Conservation (phyloP, 1,284 basidiomycete species). For the Cryptococcus sp. region DNA sequence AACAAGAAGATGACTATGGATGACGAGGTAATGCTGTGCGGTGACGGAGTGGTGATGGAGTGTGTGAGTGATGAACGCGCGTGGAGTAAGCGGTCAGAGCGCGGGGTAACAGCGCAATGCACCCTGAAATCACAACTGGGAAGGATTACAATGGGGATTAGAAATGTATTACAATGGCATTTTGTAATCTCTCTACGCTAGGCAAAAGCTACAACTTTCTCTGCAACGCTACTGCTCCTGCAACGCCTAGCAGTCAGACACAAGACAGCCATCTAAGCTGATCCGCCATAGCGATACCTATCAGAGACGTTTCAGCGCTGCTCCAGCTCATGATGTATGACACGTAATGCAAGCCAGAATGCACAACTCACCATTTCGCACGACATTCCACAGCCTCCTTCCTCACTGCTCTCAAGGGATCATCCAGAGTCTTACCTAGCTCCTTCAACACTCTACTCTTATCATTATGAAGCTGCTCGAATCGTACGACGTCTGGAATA, state of each 20-base stretch:
- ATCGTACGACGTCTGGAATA: constrained; percentile 73
- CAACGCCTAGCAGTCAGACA: too few relatives aligned
- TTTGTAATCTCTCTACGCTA: not conserved
- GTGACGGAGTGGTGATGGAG: not conserved
- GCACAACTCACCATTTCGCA: constrained; percentile 51
- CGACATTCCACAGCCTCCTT: constrained; percentile 84
- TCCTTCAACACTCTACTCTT: constrained; percentile 72
- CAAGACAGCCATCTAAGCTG: not conserved
- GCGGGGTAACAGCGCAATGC: not conserved
- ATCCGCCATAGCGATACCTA: constrained; percentile 7
- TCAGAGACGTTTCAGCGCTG: not conserved
- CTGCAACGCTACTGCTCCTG: constrained; percentile 10
- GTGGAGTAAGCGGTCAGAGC: not conserved
- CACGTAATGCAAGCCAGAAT: constrained; percentile 34
- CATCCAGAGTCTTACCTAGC: constrained; percentile 74
- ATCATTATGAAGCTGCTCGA: constrained; percentile 72
- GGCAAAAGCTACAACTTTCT: not conserved
- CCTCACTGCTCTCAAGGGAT: constrained; percentile 75
- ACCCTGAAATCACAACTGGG: not conserved
- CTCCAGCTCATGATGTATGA: not conserved
- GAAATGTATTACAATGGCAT: too few relatives aligned
- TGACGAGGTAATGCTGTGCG: not conserved
- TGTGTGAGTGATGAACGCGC: not conserved
- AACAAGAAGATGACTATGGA: not conserved
- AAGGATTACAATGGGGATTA: too few relatives aligned